Conservation (phyloP, 176 grass and related monocot species). For the Triticum turgidum region DNA sequence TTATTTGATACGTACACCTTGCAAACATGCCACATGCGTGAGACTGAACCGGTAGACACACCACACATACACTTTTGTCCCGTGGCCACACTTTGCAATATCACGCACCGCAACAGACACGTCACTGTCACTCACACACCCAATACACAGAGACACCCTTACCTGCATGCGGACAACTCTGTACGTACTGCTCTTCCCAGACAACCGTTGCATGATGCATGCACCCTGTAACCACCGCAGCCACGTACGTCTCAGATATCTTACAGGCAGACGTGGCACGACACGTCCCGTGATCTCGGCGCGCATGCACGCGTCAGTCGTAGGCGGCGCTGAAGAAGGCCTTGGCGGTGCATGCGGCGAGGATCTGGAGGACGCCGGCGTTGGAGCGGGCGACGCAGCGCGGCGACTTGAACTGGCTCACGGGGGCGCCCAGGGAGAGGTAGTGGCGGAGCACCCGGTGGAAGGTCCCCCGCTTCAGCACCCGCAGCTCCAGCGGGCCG, state of each 20-base stretch:
- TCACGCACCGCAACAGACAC: neutral
- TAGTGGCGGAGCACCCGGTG: constrained; percentile 60
- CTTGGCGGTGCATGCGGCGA: constrained; percentile 15
- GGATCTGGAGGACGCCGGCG: constrained; percentile 64
- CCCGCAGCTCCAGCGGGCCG: constrained; percentile 55
- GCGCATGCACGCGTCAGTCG: neutral
- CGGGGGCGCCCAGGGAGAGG: constrained; percentile 48
- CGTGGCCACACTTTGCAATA: neutral
- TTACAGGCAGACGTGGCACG: neutral
- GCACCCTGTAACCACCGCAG: too few relatives aligned
- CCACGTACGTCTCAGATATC: neutral
- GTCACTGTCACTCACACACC: neutral
- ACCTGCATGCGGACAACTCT: neutral
- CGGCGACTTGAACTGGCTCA: constrained; percentile 91
- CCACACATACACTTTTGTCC: neutral
- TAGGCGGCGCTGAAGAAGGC: constrained; percentile 45
- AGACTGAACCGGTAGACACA: neutral
- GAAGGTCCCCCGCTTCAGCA: constrained; percentile 56
- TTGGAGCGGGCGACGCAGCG: constrained; percentile 48
- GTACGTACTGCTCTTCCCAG: neutral
- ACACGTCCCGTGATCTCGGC: neutral
- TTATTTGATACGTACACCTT: neutral
- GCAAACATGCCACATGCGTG: neutral
- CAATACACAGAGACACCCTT: neutral
- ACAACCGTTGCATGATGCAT: neutral